Evolutionary conservation across 306 rosid genomes (phyloP), one percentile per base, ranked within the genome.

Genomic region (Quercus engelmannii): DNA sequence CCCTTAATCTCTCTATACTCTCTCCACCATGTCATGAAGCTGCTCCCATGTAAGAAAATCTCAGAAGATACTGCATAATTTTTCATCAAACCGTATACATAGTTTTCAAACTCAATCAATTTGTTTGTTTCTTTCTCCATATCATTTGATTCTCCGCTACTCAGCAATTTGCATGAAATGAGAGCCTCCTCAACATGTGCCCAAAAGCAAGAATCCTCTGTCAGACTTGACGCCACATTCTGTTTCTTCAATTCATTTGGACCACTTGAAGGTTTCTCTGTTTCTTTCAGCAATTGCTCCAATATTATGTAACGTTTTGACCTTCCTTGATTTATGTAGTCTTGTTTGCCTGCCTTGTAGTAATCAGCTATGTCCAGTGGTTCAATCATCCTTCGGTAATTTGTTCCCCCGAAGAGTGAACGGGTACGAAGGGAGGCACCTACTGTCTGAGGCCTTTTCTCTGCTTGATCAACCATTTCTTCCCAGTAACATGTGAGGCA

Each of bases 131-230:
- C 76, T 10, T 61, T 84, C 38, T 79, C 84, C 12, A 0, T 20
- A 20, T 0, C 68, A 56, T 74, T 68, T 5, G 35, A 20, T 7
- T 43, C 13, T 25, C 0, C 73, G 3, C 0, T 61, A 1, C 25
- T 63, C 81, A 90, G 25, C 51, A 8, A 1, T 3, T 76, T 5
- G 74, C 87, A 81, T 5, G 31, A 79, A 26, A 86, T 68, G 13
- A 43, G 74, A 59, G 94, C 92, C 70, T 90, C 93, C 82, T 94
- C 98, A 38, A 92, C 94, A 11, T 65, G 64, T 33, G 89, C 92
- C 96, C 96, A 90, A 69, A 94, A 94, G 83, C 94, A 89, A n/a
- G 97, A 89, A 84, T 90, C 97, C 33, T 84, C 33, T 4, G 89
- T 94, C 54, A 90, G 80, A 77, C 71, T 76, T 15, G 76, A 41